Percentiles rank a stretch among this genome's conserved stretches.
Evolutionary conservation across 2,329 filamentous ascomycete genomes (phyloP).

Genomic region (Alternaria rosae): DNA sequence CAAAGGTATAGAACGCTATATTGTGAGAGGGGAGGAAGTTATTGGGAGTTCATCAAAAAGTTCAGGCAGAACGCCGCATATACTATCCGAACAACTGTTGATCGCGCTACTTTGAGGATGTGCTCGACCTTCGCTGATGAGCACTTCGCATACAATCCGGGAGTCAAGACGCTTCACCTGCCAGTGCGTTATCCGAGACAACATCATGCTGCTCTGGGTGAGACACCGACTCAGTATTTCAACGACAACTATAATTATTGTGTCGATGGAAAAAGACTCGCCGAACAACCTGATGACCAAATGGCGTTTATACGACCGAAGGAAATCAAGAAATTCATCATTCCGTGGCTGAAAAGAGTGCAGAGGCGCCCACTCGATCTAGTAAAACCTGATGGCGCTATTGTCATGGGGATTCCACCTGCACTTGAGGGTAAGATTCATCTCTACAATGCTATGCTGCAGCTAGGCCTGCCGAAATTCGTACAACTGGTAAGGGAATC

Average conservation of each 20-base stretch:
- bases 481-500: constrained; percentile 4
- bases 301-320: constrained; percentile 18
- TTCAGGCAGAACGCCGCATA: background rate
- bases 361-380: background rate
- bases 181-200: constrained; percentile 17
- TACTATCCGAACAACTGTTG: background rate
- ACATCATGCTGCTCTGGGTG: background rate
- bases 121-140: constrained; percentile 23
- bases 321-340: constrained; percentile 16
- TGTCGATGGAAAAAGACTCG: background rate
- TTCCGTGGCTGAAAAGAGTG: constrained; percentile 25
- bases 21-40: background rate
- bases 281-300: background rate
- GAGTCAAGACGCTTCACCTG: constrained; percentile 4
- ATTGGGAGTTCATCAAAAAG: background rate
- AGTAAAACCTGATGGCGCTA: background rate
- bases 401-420: constrained; percentile 12
- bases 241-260: background rate
- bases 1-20: constrained; percentile 8
- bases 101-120: constrained; percentile 17
- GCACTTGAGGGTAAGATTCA: constrained; percentile 25
- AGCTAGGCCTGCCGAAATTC: constrained; percentile 20
- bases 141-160: constrained; percentile 19
- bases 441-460: constrained; percentile 31
- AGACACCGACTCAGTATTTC: background rate